Conservation (phyloP, 257 asterid species). For the Petunia axillaris region DNA sequence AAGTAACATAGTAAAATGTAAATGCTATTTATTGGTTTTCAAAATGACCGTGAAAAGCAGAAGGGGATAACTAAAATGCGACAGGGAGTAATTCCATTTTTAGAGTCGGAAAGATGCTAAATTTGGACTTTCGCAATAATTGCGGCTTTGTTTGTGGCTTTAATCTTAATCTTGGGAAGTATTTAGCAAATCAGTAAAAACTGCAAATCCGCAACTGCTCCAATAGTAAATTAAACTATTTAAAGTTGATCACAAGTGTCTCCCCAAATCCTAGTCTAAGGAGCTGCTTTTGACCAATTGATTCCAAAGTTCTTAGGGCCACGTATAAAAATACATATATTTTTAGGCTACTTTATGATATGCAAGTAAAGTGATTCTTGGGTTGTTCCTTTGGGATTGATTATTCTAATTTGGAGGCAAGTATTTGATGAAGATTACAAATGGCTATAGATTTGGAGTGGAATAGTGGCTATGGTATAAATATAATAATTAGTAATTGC, state of each 20-base stretch:
- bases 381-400: constrained; percentile 31
- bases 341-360: constrained; percentile 35
- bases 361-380: constrained; percentile 46
- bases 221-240: background rate
- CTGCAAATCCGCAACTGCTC: background rate
- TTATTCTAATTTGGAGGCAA: constrained; percentile 25
- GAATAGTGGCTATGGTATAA: constrained; percentile 20
- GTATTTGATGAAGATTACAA: constrained; percentile 27
- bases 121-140: constrained; percentile 29
- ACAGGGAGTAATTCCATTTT: background rate
- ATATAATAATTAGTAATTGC: background rate
- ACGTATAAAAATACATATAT: constrained; percentile 16
- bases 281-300: constrained; percentile 53
- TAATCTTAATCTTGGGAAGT: background rate
- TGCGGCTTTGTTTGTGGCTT: constrained; percentile 34
- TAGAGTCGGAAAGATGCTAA: constrained; percentile 5
- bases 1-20: background rate
- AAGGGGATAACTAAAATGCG: too few relatives aligned
- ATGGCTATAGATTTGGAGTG: constrained; percentile 23
- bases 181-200: constrained; percentile 27
- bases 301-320: constrained; percentile 33
- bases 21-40: too few relatives aligned
- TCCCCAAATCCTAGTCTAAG: constrained; percentile 35
- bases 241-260: constrained; percentile 32
- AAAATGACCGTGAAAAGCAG: too few relatives aligned